These are phyloP conservation scores for Moesziomyces sp. DNA, from an alignment of 1,284 basidiomycete genomes.

Conservation along the genomic window DNA sequence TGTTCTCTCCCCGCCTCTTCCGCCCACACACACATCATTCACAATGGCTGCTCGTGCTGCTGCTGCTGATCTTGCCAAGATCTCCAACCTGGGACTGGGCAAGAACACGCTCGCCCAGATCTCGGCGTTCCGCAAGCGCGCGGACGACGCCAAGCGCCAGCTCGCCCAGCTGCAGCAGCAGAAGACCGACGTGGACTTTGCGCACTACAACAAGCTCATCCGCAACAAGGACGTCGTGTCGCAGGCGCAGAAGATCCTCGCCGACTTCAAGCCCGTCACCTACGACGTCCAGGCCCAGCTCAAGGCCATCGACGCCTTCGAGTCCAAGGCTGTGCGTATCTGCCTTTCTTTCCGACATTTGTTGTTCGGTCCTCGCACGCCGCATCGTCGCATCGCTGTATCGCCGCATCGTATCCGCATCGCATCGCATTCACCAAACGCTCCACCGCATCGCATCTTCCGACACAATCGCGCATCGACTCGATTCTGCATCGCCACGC, in stretches of 20 bases:
- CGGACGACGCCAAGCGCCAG: constrained; percentile 85
- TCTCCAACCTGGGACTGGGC: constrained; percentile 65
- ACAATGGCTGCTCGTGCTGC: constrained; percentile 60
- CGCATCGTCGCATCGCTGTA: background rate
- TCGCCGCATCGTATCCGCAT: constrained; percentile 3
- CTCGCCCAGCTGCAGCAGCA: constrained; percentile 78
- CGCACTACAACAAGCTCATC: constrained; percentile 88
- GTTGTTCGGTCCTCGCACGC: background rate
- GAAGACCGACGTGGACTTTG: constrained; percentile 83
- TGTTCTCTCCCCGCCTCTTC: background rate
- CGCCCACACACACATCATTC: background rate
- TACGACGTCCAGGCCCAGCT: constrained; percentile 92
- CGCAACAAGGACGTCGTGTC: constrained; percentile 88
- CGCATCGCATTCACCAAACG: constrained; percentile 4
- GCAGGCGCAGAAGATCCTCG: constrained; percentile 89
- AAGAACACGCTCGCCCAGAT: constrained; percentile 72
- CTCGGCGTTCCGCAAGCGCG: constrained; percentile 95
- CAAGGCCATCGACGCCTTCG: constrained; percentile 96
- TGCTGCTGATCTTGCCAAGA: constrained; percentile 62
- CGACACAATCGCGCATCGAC: too few relatives aligned
- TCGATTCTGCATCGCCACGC: too few relatives aligned
- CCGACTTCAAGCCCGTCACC: constrained; percentile 92
- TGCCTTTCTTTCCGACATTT: background rate
- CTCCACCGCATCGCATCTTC: constrained; percentile 2
- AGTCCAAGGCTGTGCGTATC: constrained; percentile 84